Conservation (phyloP, 805 yeast species). For the Spathaspora sp. region DNA sequence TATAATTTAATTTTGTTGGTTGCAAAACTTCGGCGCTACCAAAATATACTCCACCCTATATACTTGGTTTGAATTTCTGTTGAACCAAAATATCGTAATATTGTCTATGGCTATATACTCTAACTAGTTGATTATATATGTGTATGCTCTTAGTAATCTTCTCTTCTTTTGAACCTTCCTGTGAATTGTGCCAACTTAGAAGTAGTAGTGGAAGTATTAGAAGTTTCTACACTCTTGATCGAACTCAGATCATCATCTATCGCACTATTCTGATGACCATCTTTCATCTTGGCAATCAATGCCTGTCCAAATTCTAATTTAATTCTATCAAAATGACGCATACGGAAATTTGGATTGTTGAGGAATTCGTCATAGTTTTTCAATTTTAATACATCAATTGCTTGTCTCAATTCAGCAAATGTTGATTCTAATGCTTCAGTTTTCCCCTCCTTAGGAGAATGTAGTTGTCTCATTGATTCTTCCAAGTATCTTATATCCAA, state of each 20-base stretch:
- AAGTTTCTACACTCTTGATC: conserved; percentile 13
- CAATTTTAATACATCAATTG: conserved; percentile 63
- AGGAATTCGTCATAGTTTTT: conserved; percentile 64
- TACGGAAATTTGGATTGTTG: conserved; percentile 40
- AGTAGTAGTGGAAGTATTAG: conserved; percentile 22
- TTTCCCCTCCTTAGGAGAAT: conserved; percentile 19
- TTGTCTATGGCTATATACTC: no score
- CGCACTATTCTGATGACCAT: conserved; percentile 6
- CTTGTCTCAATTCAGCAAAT: conserved; percentile 75
- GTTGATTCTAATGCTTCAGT: conserved; percentile 64
- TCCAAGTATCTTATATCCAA: conserved; percentile 74
- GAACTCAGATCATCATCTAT: conserved; percentile 7
- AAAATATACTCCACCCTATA: no score
- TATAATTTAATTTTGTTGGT: neutral
- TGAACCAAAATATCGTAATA: no score
- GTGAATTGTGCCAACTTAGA: conserved; percentile 32
- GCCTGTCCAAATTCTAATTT: conserved; percentile 66
- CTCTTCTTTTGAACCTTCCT: conserved; percentile 19
- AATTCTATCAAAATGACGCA: conserved; percentile 65
- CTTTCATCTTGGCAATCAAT: conserved; percentile 51
- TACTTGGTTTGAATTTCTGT: no score
- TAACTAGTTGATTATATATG: no score
- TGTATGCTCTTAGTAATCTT: conserved; percentile 2
- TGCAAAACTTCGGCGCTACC: neutral
- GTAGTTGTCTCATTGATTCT: conserved; percentile 40